A percentile compares a stretch with the other conserved stretches of the same genome.
phyloP scores from a whole-genome alignment of 2,329 filamentous ascomycete genomes.

The Pestalotiopsis fici region DNA sequence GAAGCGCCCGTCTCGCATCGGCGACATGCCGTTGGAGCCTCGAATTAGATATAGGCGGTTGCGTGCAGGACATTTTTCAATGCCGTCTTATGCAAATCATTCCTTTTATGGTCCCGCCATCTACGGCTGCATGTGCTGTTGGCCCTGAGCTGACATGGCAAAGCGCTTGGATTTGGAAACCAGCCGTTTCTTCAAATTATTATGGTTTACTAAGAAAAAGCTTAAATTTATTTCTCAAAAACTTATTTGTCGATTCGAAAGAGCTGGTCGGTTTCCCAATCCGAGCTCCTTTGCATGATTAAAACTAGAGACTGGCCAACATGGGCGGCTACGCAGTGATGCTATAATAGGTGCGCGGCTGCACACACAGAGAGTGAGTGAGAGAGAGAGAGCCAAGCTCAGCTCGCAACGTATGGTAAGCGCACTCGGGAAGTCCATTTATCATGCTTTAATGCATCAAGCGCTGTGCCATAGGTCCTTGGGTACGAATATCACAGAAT shows the following conservation, averaged over 20 bases:
- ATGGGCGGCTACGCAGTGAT: not conserved
- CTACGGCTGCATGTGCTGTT: not conserved
- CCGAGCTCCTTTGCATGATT: no score
- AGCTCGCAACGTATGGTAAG: not conserved
- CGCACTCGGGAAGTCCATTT: not conserved
- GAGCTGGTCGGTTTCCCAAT: no score
- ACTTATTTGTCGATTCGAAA: no score
- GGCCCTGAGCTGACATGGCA: not conserved
- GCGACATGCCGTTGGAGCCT: not conserved
- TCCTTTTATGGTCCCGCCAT: no score
- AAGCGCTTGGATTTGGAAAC: no score
- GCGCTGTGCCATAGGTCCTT: no score
- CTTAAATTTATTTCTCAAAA: no score
- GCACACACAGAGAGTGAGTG: no score
- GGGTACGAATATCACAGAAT: no score
- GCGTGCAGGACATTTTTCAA: not conserved
- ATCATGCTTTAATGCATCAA: no score
- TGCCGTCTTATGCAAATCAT: conserved; percentile 1
- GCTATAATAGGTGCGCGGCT: not conserved
- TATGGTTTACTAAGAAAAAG: no score
- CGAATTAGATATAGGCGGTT: not conserved
- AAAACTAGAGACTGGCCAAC: not conserved
- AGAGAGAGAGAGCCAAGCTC: not conserved
- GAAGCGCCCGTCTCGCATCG: not conserved
- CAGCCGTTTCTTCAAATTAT: no score